Percentiles rank a stretch among this genome's conserved stretches.
Evolutionary conservation across 1,139 yeast species (phyloP).

Genomic region (Kodamaea ohmeri): DNA sequence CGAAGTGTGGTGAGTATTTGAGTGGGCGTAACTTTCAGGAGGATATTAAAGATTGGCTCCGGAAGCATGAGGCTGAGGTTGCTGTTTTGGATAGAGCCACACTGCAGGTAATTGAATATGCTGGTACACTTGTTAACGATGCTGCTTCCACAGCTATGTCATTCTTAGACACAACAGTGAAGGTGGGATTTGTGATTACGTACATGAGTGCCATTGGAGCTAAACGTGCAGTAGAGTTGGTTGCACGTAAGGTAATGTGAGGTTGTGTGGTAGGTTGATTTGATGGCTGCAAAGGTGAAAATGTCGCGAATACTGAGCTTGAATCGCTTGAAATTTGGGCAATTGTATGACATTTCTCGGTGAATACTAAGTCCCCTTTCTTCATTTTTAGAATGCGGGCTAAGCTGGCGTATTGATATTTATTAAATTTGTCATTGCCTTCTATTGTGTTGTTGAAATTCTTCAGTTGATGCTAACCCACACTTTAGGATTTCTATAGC

Average conservation of each 20-base stretch:
- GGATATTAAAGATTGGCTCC: neutral
- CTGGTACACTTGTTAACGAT: neutral
- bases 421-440: too few species aligned
- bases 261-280: neutral
- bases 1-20: neutral
- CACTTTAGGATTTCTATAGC: too few species aligned
- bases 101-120: neutral
- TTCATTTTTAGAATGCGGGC: too few species aligned
- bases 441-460: too few species aligned
- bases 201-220: slow-evolving; percentile 12
- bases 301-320: too few species aligned
- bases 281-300: neutral
- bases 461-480: too few species aligned
- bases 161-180: slow-evolving; percentile 3
- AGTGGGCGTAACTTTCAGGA: neutral
- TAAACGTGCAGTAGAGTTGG: slow-evolving; percentile 4
- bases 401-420: too few species aligned
- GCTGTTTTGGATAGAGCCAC: neutral
- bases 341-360: too few species aligned
- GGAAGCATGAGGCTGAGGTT: neutral
- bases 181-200: slow-evolving; percentile 9
- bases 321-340: slow-evolving; percentile 1
- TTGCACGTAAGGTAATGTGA: neutral
- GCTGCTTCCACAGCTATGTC: neutral
- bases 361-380: too few species aligned